Base-by-base conservation (phyloP, 225 moss, liverwort and hornwort genomes). In the Straminergon stramineum region DNA sequence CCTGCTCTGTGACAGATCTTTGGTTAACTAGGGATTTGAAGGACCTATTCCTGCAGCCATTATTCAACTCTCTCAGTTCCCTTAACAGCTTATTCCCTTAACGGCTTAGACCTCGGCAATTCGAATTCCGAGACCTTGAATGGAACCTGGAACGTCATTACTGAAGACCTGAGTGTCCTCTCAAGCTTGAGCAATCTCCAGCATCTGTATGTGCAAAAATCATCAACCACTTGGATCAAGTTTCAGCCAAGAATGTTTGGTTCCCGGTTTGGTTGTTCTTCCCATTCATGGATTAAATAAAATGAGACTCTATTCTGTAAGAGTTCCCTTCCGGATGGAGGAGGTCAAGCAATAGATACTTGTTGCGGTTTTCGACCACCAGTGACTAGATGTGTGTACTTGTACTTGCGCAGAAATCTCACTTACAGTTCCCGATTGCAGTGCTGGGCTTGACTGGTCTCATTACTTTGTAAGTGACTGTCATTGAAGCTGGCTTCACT, bases 81-180 rank as follows among this genome's bases (percentile, higher is more conserved):
- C 92, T 92, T 69, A 83, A 62, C 79, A 90, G 73, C 90, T n/a
- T n/a, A n/a, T 39, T 92, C 79, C 28, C 92, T 92, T 69, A 83
- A 62, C 79, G 89, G 73, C 90, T 78, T 83, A 55, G 90, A 92
- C 86, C 90, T 92, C 34, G 79, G 92, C 82, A 92, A 90, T 79
- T 74, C 84, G 76, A 92, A 90, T 79, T 74, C 84, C 17, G 48
- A 41, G 65, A 52, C 27, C 75, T 48, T 79, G 66, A 87, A 84
- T 73, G 92, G 92, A 80, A 90, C 53, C 86, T 90, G 89, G 90
- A 92, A 92, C 88, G 65, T 35, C 63, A 83, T 90, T n/a, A 84
- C 71, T 43, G 92, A 90, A 58, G 84, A 90, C 84, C 83, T 92
- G 21, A 86, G 62, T 84, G 79, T 81, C 43, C 89, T 91, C 52